Evolutionary conservation across 1,139 yeast species (phyloP), one percentile per base, ranked within the genome.

Genomic region (Lodderomyces orthopsilosis): DNA sequence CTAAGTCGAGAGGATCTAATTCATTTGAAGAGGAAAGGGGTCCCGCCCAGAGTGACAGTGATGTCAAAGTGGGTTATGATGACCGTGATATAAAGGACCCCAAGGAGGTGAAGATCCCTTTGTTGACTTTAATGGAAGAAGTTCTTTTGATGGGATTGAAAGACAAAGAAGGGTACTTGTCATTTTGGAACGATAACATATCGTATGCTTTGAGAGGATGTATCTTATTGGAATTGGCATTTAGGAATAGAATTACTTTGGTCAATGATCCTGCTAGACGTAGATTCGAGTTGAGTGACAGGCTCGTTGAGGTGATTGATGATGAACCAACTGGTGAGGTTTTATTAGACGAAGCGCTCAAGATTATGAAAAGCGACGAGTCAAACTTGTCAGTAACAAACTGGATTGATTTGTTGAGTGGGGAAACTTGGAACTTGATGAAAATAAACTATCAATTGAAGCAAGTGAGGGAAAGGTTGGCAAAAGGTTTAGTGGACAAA

Each of bases 101-200:
- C 32, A 63, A 62, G 33, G 81, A 79, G 39, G 62, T 66, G 45
- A 70, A 68, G 42, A 61, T 69, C 17, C 98, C 98, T 1, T 70
- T 81, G 41, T 74, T 93, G 54, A 94, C 98, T 1, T 68, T 93
- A 53, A 90, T 93, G 97, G 99, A 93, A 65, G 98, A 93, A 63
- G 96, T 93, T 8, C 69, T 93, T 49, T 74, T 93, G 51, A 79
- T 93, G 69, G 99, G 98, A 2, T 75, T 93, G 52, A 91, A 93
- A 61, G 98, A 93, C 63, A 85, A 86, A 56, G 98, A 93, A 65
- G 98, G 98, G 6, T 90, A 91, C 63, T 74, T 93, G 46, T 89
- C 97, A 18, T 93, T 93, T 65, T 93, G 98, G 98, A 94, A 93
- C 63, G 99, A 93, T 65, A 91, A 89, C 63, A 91, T 93, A 46